phyloP scores from a whole-genome alignment of 108 stramenopile species.

The Epithemia pelagica region DNA sequence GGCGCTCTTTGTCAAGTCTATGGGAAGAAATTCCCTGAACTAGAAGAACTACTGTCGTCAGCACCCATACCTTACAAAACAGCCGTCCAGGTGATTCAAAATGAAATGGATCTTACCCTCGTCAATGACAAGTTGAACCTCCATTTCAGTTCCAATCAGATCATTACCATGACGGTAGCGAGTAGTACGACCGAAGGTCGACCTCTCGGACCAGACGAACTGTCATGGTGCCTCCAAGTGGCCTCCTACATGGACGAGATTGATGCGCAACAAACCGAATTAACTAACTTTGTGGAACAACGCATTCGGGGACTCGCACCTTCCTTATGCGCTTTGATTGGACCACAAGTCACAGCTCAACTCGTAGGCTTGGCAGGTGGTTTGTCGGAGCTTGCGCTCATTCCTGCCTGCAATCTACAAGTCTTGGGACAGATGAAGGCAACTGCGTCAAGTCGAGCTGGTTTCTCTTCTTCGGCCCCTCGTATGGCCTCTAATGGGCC shows the following conservation, averaged over 20 bases:
- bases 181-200: slow-evolving; percentile 80
- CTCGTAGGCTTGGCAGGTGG: slow-evolving; percentile 91
- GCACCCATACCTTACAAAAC: slow-evolving; percentile 64
- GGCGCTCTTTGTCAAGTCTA: slow-evolving; percentile 41
- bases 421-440: slow-evolving; percentile 55
- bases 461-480: slow-evolving; percentile 16
- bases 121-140: slow-evolving; percentile 59
- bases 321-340: slow-evolving; percentile 70
- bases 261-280: slow-evolving; percentile 29
- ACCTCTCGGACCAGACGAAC: slow-evolving; percentile 45
- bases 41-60: slow-evolving; percentile 87
- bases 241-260: slow-evolving; percentile 58
- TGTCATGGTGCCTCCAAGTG: slow-evolving; percentile 33
- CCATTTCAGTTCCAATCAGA: slow-evolving; percentile 69
- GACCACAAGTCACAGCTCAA: slow-evolving; percentile 74
- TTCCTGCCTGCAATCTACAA: slow-evolving; percentile 82
- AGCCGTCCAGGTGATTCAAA: slow-evolving; percentile 79
- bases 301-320: slow-evolving; percentile 68
- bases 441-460: slow-evolving; percentile 38
- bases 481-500: no score
- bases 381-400: slow-evolving; percentile 72
- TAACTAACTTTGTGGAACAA: slow-evolving; percentile 67
- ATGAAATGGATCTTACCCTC: slow-evolving; percentile 85
- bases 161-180: slow-evolving; percentile 91
- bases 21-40: slow-evolving; percentile 84